These are phyloP conservation scores for Capronia coronata DNA, from an alignment of 2,329 filamentous ascomycete genomes.

Conservation along the genomic window DNA sequence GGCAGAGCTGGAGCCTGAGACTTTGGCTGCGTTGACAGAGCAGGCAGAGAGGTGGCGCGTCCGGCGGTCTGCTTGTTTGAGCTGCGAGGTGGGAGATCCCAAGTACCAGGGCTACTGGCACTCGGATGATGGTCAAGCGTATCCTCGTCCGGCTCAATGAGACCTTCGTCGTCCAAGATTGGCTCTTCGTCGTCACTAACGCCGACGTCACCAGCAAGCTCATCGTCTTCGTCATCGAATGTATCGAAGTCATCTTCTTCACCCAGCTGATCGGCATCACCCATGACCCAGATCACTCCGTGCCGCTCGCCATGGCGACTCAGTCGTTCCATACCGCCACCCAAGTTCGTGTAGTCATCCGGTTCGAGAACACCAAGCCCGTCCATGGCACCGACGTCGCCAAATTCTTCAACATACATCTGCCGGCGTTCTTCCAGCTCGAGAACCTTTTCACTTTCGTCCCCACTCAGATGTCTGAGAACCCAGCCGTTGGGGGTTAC, in stretches of 20 bases:
- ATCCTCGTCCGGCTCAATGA: background rate
- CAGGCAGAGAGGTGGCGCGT: constrained; percentile 13
- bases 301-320: constrained; percentile 42
- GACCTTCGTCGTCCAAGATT: constrained; percentile 7
- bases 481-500: constrained; percentile 43
- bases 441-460: constrained; percentile 43
- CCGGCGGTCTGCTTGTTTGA: background rate
- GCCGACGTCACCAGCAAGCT: background rate
- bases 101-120: constrained; percentile 19
- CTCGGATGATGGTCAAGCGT: constrained; percentile 1
- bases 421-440: constrained; percentile 38
- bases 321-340: constrained; percentile 41
- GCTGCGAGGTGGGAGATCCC: constrained; percentile 9
- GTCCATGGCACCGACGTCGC: constrained; percentile 31
- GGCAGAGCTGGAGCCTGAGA: background rate
- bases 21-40: constrained; percentile 16
- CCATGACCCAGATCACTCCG: constrained; percentile 39
- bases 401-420: constrained; percentile 37
- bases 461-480: constrained; percentile 39
- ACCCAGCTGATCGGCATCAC: constrained; percentile 26
- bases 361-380: constrained; percentile 30
- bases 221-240: constrained; percentile 16
- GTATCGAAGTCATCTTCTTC: constrained; percentile 21
- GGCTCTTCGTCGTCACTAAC: background rate
- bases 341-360: constrained; percentile 40